Evolutionary conservation across 257 asterid genomes (phyloP), one percentile per base, ranked within the genome.

Genomic region (Plantago major): DNA sequence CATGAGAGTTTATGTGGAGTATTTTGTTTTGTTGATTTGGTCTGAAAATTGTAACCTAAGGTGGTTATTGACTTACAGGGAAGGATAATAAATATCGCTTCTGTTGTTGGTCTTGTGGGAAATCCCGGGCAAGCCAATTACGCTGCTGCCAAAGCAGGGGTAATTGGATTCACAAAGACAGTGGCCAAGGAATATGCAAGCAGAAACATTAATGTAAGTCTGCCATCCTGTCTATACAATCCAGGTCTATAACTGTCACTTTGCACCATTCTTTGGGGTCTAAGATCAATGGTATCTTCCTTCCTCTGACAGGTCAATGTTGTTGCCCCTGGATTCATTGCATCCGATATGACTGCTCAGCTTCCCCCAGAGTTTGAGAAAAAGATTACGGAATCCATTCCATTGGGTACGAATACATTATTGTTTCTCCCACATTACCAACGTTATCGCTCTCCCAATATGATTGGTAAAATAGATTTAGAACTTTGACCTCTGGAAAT

Each of bases 91-190:
- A 84, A 84, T 69, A 75, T 84, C 48, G 72, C 92, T 50, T 81
- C 92, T n/a, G 92, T 84, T 56, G 92, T 84, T 38, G 92, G 92
- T 48, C 82, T 84, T 44, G 81, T 76, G 71, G 88, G 92, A 65
- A 84, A 84, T 71, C 65, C 68, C 55, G 88, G 92, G 46, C 88
- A 84, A 76, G 84, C 87, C 74, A 84, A 84, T 67, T 84, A 84
- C 51, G 76, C 86, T 61, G 84, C 88, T 42, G 88, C 86, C 73
- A 81, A 84, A n/a, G n/a, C n/a, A n/a, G n/a, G n/a, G n/a, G n/a
- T n/a, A n/a, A n/a, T n/a, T n/a, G n/a, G n/a, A n/a, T n/a, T n/a
- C n/a, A n/a, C n/a, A n/a, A n/a, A n/a, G n/a, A n/a, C n/a, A n/a
- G n/a, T n/a, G n/a, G n/a, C n/a, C n/a, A n/a, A n/a, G n/a, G n/a